Evolutionary conservation across 305 asterid species (phyloP).

Genomic region (Solanum hybrid): DNA sequence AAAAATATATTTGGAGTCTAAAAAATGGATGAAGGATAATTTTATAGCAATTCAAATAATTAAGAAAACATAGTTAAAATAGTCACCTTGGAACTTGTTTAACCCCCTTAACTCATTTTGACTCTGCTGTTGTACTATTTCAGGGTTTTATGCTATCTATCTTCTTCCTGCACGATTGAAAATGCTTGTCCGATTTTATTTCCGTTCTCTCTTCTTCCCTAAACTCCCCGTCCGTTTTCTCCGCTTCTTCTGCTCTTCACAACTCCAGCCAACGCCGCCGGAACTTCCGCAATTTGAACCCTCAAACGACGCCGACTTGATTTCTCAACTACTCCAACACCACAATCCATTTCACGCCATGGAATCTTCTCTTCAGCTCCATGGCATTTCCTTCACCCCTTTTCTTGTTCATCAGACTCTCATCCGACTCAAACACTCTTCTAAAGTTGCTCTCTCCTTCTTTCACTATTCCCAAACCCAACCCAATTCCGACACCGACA

Average conservation of each 20-base stretch:
- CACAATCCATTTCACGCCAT: conserved; percentile 86
- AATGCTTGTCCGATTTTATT: neutral
- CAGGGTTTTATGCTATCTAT: neutral
- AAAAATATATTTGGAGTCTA: too few species aligned
- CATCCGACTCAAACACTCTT: conserved; percentile 56
- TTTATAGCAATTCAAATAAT: too few species aligned
- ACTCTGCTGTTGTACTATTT: neutral
- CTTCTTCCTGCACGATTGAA: neutral
- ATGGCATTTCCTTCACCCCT: conserved; percentile 48
- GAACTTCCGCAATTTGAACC: conserved; percentile 46
- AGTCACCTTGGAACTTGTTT: too few species aligned
- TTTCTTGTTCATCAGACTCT: conserved; percentile 64
- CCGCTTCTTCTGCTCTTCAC: neutral
- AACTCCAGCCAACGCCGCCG: conserved; percentile 20
- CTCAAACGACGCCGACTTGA: conserved; percentile 58
- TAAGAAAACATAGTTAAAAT: too few species aligned
- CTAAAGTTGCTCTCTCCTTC: conserved; percentile 74
- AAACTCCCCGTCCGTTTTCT: neutral
- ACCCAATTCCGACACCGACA: neutral
- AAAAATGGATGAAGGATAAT: too few species aligned
- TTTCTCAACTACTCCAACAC: conserved; percentile 61
- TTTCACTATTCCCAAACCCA: conserved; percentile 40
- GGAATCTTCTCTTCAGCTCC: conserved; percentile 75
- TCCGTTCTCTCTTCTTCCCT: neutral
- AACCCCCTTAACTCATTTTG: neutral